These are phyloP conservation scores for Aureococcus anophagefferens DNA, from an alignment of 108 stramenopile genomes.

Conservation along the genomic window DNA sequence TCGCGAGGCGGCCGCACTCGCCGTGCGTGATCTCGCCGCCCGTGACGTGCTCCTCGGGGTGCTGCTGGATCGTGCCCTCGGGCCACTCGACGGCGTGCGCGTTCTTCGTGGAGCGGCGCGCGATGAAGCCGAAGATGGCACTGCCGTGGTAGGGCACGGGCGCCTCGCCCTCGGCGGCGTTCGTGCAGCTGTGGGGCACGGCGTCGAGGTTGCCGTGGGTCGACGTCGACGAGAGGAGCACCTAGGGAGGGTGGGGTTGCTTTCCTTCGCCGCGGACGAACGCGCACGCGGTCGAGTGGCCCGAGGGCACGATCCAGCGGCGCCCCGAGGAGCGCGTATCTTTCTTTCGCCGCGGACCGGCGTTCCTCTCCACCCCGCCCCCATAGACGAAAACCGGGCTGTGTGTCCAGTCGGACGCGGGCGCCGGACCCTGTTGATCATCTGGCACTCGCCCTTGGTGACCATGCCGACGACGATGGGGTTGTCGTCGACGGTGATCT, in stretches of 20 bases:
- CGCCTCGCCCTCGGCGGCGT: not conserved
- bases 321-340: not conserved
- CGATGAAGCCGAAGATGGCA: not conserved
- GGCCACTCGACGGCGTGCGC: not conserved
- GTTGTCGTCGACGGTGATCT: not conserved
- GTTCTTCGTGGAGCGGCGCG: not conserved
- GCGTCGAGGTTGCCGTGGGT: not conserved
- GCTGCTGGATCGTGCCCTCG: constrained; percentile 1
- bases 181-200: not conserved
- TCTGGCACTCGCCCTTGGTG: not conserved
- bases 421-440: not conserved
- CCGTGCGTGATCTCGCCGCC: not conserved
- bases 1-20: not conserved
- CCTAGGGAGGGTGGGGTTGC: too few relatives aligned
- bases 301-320: not conserved
- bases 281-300: not conserved
- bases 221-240: not conserved
- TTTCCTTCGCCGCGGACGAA: too few relatives aligned
- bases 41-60: not conserved
- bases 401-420: too few relatives aligned
- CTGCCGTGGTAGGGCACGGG: not conserved
- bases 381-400: too few relatives aligned
- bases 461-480: not conserved
- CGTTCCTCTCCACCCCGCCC: too few relatives aligned
- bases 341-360: too few relatives aligned